These are phyloP conservation scores for Poteriospumella lacustris DNA, from an alignment of 108 stramenopile species.

Conservation along the genomic window DNA sequence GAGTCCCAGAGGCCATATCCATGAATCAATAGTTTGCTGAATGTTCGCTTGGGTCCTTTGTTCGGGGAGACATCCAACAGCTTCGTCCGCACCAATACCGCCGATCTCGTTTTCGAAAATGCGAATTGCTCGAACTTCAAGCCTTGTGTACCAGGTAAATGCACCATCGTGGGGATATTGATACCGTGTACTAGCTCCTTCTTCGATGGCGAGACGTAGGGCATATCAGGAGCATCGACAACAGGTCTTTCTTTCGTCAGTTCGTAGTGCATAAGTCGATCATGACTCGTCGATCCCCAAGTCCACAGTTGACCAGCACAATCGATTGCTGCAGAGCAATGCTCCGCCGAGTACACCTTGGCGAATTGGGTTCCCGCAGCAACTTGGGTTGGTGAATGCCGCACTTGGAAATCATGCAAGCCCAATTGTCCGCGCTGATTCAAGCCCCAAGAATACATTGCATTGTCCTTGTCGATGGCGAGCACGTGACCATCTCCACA, in stretches of 20 bases:
- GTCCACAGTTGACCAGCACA: background rate
- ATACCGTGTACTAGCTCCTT: too few species aligned
- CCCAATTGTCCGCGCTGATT: background rate
- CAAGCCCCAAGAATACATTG: background rate
- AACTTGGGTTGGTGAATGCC: background rate
- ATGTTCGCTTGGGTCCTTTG: background rate
- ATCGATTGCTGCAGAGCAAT: background rate
- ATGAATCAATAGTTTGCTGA: background rate
- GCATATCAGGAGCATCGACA: background rate
- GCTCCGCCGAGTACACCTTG: background rate
- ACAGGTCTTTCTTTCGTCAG: background rate
- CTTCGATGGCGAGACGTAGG: background rate
- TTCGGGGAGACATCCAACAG: background rate
- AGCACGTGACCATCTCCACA: background rate
- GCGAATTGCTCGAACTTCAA: background rate
- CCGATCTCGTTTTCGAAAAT: background rate
- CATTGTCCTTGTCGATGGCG: background rate
- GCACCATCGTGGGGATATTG: background rate
- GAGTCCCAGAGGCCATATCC: background rate
- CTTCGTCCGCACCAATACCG: background rate
- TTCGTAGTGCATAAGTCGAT: background rate
- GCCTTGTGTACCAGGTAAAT: background rate
- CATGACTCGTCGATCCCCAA: background rate
- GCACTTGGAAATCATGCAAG: background rate
- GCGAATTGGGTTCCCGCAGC: background rate